A percentile compares a stretch with the other conserved stretches of the same genome.
Evolutionary conservation across 1,139 yeast genomes (phyloP).

Genomic region (Kurtzmaniella natalensis): DNA sequence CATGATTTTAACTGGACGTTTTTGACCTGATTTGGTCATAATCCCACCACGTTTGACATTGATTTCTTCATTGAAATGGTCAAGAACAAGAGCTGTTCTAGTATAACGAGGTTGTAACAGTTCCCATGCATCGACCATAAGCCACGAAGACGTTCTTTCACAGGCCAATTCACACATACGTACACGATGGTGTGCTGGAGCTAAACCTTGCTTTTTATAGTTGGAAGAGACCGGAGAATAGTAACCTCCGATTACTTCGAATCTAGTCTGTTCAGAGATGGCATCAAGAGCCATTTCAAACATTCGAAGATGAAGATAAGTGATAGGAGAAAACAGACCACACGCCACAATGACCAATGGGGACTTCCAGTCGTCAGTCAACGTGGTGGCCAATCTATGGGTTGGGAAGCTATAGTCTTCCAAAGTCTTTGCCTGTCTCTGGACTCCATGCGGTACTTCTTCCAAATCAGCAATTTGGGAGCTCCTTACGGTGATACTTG

Average conservation of each 20-base stretch:
- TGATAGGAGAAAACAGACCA: constrained; percentile 94
- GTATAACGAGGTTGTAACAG: constrained; percentile 87
- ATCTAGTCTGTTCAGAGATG: constrained; percentile 86
- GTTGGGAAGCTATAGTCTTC: constrained; percentile 76
- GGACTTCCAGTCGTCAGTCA: constrained; percentile 71
- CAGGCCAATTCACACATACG: constrained; percentile 98
- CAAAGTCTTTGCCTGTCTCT: constrained; percentile 73
- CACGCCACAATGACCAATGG: constrained; percentile 96
- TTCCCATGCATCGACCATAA: constrained; percentile 99
- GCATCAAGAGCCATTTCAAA: constrained; percentile 98
- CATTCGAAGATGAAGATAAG: constrained; percentile 92
- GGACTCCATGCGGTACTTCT: constrained; percentile 93
- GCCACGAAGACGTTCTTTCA: constrained; percentile 94
- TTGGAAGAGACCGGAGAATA: constrained; percentile 97
- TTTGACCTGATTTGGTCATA: constrained; percentile 64
- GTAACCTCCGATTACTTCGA: constrained; percentile 95
- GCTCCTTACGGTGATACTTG: constrained; percentile 50
- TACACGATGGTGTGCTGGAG: constrained; percentile 83
- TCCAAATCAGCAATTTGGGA: constrained; percentile 88
- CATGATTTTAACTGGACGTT: constrained; percentile 91
- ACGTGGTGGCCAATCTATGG: constrained; percentile 70
- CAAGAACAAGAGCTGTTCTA: constrained; percentile 91
- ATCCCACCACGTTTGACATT: constrained; percentile 88
- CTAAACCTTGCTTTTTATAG: constrained; percentile 89
- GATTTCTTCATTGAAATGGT: constrained; percentile 93